These are phyloP conservation scores for Kwoniella shivajii DNA, from an alignment of 1,284 basidiomycete genomes.

Conservation along the genomic window DNA sequence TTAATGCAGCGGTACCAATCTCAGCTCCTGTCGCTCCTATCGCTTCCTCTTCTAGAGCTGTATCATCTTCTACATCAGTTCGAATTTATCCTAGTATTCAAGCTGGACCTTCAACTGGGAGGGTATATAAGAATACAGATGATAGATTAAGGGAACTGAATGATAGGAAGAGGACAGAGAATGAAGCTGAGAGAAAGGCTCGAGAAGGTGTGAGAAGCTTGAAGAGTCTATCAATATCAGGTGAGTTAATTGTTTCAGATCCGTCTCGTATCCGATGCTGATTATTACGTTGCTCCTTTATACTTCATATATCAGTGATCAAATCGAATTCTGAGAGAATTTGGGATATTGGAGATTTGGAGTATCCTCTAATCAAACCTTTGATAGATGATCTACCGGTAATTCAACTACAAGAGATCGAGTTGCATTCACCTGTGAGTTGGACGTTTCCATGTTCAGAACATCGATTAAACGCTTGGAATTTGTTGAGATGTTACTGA, in stretches of 20 bases:
- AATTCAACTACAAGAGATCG: constrained; percentile 43
- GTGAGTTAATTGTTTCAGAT: constrained; percentile 8
- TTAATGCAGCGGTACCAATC: no score
- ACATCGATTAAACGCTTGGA: not conserved
- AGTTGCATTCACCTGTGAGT: constrained; percentile 35
- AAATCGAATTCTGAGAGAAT: constrained; percentile 32
- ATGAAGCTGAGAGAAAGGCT: not conserved
- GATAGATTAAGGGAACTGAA: constrained; percentile 21
- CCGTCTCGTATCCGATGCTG: not conserved
- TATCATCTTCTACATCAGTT: not conserved
- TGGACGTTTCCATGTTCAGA: not conserved
- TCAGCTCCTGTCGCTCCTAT: no score
- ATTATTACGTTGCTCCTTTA: not conserved
- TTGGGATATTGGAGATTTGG: constrained; percentile 44
- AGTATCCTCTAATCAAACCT: constrained; percentile 34
- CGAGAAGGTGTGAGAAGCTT: constrained; percentile 19
- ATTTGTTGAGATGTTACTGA: not conserved
- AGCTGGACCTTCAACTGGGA: constrained; percentile 8
- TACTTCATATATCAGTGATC: constrained; percentile 27
- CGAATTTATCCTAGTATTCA: not conserved
- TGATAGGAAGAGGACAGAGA: constrained; percentile 8
- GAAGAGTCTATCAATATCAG: constrained; percentile 17
- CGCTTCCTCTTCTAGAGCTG: not conserved
- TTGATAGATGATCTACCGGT: constrained; percentile 40
- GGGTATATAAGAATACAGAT: constrained; percentile 13